Evolutionary conservation across 2,329 filamentous ascomycete genomes (phyloP).

Genomic region (Leptographium procerum): DNA sequence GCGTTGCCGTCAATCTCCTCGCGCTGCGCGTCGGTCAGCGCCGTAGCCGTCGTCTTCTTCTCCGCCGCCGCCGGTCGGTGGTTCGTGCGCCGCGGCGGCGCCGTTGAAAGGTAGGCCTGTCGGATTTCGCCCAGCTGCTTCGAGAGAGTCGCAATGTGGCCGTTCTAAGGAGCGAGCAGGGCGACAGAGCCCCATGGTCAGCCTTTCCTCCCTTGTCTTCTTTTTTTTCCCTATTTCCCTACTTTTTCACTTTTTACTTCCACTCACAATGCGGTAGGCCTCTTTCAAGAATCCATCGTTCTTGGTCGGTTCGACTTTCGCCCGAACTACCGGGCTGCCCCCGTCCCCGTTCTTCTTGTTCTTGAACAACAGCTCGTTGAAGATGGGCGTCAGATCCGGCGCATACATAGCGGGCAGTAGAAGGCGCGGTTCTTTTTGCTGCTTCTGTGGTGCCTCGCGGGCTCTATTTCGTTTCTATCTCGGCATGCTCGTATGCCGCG

Average conservation of each 20-base stretch:
- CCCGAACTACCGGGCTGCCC: slow-evolving; percentile 9
- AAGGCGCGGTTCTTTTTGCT: not conserved
- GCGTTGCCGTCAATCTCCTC: slow-evolving; percentile 82
- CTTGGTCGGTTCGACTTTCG: slow-evolving; percentile 33
- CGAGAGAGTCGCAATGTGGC: slow-evolving; percentile 71
- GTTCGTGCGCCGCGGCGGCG: slow-evolving; percentile 45
- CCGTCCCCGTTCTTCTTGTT: no score
- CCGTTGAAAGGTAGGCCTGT: slow-evolving; percentile 81
- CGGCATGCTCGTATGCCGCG: not conserved
- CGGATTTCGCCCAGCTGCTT: slow-evolving; percentile 72
- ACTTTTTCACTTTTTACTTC: not conserved
- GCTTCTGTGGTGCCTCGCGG: not conserved
- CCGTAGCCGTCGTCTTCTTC: slow-evolving; percentile 29
- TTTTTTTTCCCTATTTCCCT: not conserved
- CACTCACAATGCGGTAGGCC: slow-evolving; percentile 76
- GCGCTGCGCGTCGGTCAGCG: slow-evolving; percentile 69
- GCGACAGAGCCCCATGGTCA: no score
- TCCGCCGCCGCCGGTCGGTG: slow-evolving; percentile 34
- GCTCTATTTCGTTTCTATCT: not conserved
- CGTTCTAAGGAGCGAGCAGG: slow-evolving; percentile 48
- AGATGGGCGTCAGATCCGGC: slow-evolving; percentile 54
- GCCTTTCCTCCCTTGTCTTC: not conserved
- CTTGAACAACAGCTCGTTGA: slow-evolving; percentile 55
- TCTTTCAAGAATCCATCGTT: slow-evolving; percentile 87
- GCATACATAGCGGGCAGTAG: slow-evolving; percentile 5